phyloP scores from a whole-genome alignment of 2,329 filamentous ascomycete species.

The Hypocreales sp. region DNA sequence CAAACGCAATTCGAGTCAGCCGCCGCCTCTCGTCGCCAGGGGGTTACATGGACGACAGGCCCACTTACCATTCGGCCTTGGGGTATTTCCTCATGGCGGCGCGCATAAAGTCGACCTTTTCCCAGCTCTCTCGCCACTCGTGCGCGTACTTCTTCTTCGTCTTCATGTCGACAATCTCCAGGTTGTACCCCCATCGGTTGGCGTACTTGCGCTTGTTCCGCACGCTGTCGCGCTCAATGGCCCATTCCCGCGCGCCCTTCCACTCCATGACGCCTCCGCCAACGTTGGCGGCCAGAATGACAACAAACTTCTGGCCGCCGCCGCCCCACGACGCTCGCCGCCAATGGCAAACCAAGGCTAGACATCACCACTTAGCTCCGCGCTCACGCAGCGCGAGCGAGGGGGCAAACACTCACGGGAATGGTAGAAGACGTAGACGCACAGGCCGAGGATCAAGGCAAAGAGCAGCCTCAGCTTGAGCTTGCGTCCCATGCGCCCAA shows the following conservation, averaged over 20 bases:
- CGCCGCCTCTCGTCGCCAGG: too few species aligned
- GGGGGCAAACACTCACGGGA: constrained; percentile 44
- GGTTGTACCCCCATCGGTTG: constrained; percentile 77
- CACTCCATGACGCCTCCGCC: constrained; percentile 98
- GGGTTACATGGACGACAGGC: too few species aligned
- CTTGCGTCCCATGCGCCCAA: constrained; percentile 44
- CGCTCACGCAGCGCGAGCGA: too few species aligned
- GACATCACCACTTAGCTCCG: constrained; percentile 1
- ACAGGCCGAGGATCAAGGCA: constrained; percentile 41
- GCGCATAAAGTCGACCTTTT: constrained; percentile 90
- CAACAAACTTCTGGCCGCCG: constrained; percentile 79
- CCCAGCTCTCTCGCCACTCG: constrained; percentile 98
- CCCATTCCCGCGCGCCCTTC: constrained; percentile 96
- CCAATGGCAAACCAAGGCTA: constrained; percentile 45
- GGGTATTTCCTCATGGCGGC: constrained; percentile 87
- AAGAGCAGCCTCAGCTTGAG: constrained; percentile 48
- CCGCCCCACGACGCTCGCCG: constrained; percentile 59
- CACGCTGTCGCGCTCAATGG: constrained; percentile 90
- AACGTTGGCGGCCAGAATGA: constrained; percentile 85
- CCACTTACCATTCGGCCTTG: constrained; percentile 76
- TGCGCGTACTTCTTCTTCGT: constrained; percentile 97
- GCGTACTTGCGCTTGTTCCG: constrained; percentile 89
- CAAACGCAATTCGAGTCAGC: constrained; percentile 1
- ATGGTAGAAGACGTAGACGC: constrained; percentile 52
- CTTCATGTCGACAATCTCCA: constrained; percentile 97